Evolutionary conservation across 139 green algal species (phyloP), one percentile per base, ranked within the genome.

Genomic region (Edaphochlamys debaryana): DNA sequence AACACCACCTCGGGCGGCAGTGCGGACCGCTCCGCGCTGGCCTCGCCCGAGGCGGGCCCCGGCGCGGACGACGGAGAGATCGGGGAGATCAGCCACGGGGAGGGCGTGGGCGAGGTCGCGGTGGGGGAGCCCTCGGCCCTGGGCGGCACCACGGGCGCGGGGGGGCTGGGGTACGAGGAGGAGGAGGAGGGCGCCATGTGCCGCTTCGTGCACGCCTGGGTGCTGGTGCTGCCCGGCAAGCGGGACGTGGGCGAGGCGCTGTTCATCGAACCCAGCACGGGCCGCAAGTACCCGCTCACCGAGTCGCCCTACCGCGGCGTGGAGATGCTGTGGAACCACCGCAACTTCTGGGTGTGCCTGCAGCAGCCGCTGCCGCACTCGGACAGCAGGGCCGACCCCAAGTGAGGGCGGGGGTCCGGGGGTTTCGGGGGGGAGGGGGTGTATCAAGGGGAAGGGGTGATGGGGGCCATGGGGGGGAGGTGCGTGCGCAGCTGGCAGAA

Each of bases 221-320:
- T 98, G 78, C 87, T 98, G 74, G 86, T 98, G 34, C 90, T 93
- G 80, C 70, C 94, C 0, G 92, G 91, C 36, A 91, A 87, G 67
- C 79, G 94, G 4, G 93, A 97, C 40, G 84, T 94, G 9, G 40
- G 85, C 6, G 89, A 92, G 67, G 67, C 87, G 6, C 60, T 94
- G 30, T 96, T 97, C 70, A 68, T 98, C 4, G 94, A 98, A 86
- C 91, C 94, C 1, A 86, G 79, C 69, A 97, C 92, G 2, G 84
- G 84, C 7, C 60, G 78, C 32, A 87, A 76, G n/a, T 95, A 95
- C 83, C 32, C 73, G 6, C 38, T 91, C 20, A 45, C 72, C 2
- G 67, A 58, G 17, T 93, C 79, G 7, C 94, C 95, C 27, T 98
- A 97, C 79, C 38, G 87, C 30, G 95, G 93, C 34, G 79, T 98